Evolutionary conservation across 257 asterid genomes (phyloP), one percentile per base, ranked within the genome.

Genomic region (Solanum ossicruentum): DNA sequence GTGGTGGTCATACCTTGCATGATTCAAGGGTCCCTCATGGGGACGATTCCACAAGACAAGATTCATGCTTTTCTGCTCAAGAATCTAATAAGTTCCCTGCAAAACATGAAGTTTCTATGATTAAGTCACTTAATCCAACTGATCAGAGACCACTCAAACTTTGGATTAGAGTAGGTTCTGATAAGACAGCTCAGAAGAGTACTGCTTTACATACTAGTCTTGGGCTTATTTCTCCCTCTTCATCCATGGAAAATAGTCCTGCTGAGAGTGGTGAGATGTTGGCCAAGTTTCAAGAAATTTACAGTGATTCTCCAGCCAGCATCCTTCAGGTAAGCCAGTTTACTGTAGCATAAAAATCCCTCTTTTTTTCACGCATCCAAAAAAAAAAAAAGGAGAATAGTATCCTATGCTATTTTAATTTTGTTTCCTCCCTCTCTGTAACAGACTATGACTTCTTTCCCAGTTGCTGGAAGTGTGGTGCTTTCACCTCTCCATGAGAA

Each of bases 221-320:
- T 84, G 99, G 99, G 83, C 95, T 97, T 87, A 90, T 89, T 10
- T 92, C 98, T 72, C 98, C 98, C 63, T 94, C 97, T 88, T 93
- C 98, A 47, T 96, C 98, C 1, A 88, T 83, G 88, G 98, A 90
- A 36, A 88, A 91, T 88, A 91, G 96, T 88, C 91, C 91, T 61
- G 92, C 92, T 49, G 97, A 89, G 86, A 87, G 93, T 88, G 93
- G 90, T 81, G 97, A 90, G 69, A 61, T 88, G 63, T 85, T 85
- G 28, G 17, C 73, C 57, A 93, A 89, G 67, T 86, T 89, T 87
- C 90, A 56, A 80, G 93, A 88, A 87, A 84, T 72, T 84, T 90
- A 86, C 41, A 23, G 78, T 82, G 92, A 88, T 86, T 93, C 98
- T 87, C 92, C 91, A 45, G 54, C 91, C 63, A 70, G 83, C 82